Base-by-base conservation (phyloP, 768 basidiomycete genomes). In the Cystofilobasidium capitatum region DNA sequence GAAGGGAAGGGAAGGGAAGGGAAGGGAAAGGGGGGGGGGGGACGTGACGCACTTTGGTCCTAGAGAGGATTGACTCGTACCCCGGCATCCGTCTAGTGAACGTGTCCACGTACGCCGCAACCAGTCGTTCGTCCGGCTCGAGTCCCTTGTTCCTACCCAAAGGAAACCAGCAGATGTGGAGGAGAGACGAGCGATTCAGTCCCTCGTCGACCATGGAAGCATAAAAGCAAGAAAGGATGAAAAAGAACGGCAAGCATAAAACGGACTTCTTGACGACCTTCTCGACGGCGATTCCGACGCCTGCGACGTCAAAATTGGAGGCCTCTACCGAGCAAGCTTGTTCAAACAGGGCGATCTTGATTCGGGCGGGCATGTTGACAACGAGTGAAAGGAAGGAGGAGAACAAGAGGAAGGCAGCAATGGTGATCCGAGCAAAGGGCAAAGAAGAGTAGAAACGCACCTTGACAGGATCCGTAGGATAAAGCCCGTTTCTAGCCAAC, bases 51-150 rank as follows among this genome's bases (percentile, higher is more conserved):
- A 82, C 77, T 70, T 79, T 81, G 67, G 82, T 81, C 74, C 83
- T 85, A 29, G 79, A 74, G 35, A 87, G 78, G 64, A 86, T 83
- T 13, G 71, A 65, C 35, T 86, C 84, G 74, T 86, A 86, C 0
- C 74, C 83, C n/a, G 82, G 79, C 33, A 74, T 64, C 24, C 67
- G 66, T 13, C 26, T n/a, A 20, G 63, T 61, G 26, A 86, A 78
- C 70, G 79, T 82, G 0, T 68, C 75, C 44, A 79, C 75, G 22
- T 83, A 75, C 2, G 71, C 71, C 2, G 70, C 58, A 31, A 74
- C 70, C 10, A 64, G 58, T 0, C 59, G 39, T 26, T 60, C 33
- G 44, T 73, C 60, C 40, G 70, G 40, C 47, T 36, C 40, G 29
- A 33, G 44, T 16, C 44, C 44, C 44, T n/a, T n/a, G n/a, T n/a